phyloP scores from a whole-genome alignment of 1,139 yeast species.

The Geotrichum fermentans region DNA sequence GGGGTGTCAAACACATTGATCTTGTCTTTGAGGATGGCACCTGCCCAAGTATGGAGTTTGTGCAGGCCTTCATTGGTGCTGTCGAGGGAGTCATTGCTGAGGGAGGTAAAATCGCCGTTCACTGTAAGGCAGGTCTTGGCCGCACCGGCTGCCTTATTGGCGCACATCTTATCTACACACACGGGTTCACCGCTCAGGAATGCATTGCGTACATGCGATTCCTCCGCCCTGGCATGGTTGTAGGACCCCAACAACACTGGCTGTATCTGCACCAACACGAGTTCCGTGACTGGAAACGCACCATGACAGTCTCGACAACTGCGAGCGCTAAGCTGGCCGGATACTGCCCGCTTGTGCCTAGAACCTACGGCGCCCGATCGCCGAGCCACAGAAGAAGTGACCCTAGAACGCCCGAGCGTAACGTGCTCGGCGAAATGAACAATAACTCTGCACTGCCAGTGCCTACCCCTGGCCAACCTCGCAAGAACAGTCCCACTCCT shows the following conservation, averaged over 20 bases:
- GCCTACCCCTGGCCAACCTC: constrained; percentile 95
- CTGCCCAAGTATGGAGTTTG: constrained; percentile 91
- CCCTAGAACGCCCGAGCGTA: constrained; percentile 68
- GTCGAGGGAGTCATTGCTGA: constrained; percentile 79
- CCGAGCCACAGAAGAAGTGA: constrained; percentile 42
- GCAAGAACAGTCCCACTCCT: constrained; percentile 47
- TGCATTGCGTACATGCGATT: constrained; percentile 95
- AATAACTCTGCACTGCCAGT: constrained; percentile 77
- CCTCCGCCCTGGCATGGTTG: constrained; percentile 98
- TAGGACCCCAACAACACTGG: constrained; percentile 99
- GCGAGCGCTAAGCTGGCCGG: constrained; percentile 78
- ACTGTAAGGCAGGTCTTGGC: constrained; percentile 96
- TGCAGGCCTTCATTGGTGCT: constrained; percentile 88
- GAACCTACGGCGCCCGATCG: constrained; percentile 4
- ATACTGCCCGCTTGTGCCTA: constrained; percentile 59
- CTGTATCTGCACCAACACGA: constrained; percentile 91
- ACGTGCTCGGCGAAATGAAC: constrained; percentile 67
- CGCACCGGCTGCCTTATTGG: constrained; percentile 97
- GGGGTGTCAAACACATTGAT: constrained; percentile 84
- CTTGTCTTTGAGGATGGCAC: constrained; percentile 98
- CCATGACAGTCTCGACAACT: constrained; percentile 72
- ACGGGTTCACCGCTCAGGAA: constrained; percentile 94
- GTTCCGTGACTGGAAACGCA: constrained; percentile 91
- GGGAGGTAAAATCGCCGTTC: constrained; percentile 94
- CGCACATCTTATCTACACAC: constrained; percentile 90